Percentiles rank a stretch among this genome's conserved stretches.
These are phyloP conservation scores for Teunomyces cretensis DNA, from an alignment of 805 yeast genomes.

Conservation along the genomic window DNA sequence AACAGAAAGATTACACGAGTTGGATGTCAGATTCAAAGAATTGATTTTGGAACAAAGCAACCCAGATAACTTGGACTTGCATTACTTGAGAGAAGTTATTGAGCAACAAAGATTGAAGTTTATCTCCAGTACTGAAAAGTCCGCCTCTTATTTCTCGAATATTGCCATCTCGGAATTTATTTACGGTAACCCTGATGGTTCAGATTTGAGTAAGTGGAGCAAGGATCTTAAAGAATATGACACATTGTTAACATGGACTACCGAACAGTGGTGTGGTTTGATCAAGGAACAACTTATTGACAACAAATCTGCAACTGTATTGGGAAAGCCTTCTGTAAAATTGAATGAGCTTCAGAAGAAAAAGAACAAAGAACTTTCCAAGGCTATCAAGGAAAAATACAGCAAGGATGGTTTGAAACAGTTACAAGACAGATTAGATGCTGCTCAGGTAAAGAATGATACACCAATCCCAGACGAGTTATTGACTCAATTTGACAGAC, in stretches of 20 bases:
- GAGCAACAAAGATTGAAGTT: constrained; percentile 63
- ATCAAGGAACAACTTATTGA: constrained; percentile 54
- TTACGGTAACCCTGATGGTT: constrained; percentile 68
- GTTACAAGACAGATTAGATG: constrained; percentile 50
- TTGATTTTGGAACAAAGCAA: constrained; percentile 54
- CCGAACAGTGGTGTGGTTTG: constrained; percentile 64
- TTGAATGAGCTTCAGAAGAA: constrained; percentile 54
- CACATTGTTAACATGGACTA: constrained; percentile 56
- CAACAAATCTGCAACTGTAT: constrained; percentile 61
- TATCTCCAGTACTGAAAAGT: constrained; percentile 60
- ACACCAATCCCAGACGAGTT: constrained; percentile 72
- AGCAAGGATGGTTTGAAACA: constrained; percentile 61
- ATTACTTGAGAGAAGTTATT: constrained; percentile 64
- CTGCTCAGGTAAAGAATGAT: constrained; percentile 69
- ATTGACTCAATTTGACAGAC: constrained; percentile 60
- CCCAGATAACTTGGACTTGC: constrained; percentile 55
- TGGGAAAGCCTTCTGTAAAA: constrained; percentile 68
- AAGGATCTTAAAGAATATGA: constrained; percentile 62
- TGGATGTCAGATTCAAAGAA: constrained; percentile 50
- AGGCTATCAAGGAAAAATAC: constrained; percentile 49
- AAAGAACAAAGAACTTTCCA: constrained; percentile 48
- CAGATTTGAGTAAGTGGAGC: constrained; percentile 55
- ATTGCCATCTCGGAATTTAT: constrained; percentile 76
- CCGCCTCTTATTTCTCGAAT: constrained; percentile 58
- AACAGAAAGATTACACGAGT: constrained; percentile 53